phyloP scores from a whole-genome alignment of 129 eudicot species.

The Tagetes erecta region DNA sequence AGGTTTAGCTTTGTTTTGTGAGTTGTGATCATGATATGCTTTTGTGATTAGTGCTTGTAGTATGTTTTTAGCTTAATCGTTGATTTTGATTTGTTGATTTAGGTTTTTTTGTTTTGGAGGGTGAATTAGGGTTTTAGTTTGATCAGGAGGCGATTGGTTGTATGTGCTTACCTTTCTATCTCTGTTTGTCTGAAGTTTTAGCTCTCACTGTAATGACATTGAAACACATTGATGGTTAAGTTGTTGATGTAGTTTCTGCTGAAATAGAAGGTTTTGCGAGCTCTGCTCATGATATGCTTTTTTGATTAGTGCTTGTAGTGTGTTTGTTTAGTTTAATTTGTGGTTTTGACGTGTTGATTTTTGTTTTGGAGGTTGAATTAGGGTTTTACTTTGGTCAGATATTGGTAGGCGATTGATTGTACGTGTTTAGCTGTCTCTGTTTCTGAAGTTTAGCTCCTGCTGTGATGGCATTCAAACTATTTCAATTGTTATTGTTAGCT shows the following conservation, averaged over 20 bases:
- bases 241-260: too few relatives aligned
- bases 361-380: conserved; percentile 20
- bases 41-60: conserved; percentile 28
- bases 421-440: not conserved
- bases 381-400: conserved; percentile 31
- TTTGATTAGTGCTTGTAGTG: conserved; percentile 14
- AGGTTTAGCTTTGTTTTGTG: conserved; percentile 20
- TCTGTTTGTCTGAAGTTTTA: not conserved
- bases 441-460: conserved; percentile 1
- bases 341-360: not conserved
- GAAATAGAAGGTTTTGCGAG: too few relatives aligned
- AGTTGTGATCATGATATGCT: conserved; percentile 45
- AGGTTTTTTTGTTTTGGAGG: conserved; percentile 14
- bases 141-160: conserved; percentile 25
- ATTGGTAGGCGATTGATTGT: not conserved
- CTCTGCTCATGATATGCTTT: conserved; percentile 49
- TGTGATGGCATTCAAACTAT: too few relatives aligned
- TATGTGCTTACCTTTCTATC: conserved; percentile 9
- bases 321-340: conserved; percentile 28
- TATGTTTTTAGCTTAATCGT: conserved; percentile 28
- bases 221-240: too few relatives aligned
- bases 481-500: too few relatives aligned
- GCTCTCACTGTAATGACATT: not conserved
- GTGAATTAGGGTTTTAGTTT: conserved; percentile 33
- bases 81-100: conserved; percentile 1